phyloP scores from a whole-genome alignment of 2,329 filamentous ascomycete genomes.

The Calonectria naviculata region DNA sequence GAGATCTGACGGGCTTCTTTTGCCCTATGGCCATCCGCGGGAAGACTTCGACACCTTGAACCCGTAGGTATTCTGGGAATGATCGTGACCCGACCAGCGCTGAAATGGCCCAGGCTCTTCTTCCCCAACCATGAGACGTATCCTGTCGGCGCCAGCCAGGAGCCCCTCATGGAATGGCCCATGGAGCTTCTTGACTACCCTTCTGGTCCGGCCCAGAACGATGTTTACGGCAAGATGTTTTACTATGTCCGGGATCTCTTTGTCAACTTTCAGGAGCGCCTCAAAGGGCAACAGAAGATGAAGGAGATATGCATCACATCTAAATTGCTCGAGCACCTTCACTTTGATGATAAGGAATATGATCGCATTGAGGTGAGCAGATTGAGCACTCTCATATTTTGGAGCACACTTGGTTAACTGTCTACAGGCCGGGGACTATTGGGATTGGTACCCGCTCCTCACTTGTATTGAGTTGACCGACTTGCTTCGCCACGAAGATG shows the following conservation, averaged over 20 bases:
- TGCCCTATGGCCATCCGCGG: slow-evolving; percentile 36
- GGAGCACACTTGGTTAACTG: neutral
- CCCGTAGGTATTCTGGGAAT: slow-evolving; percentile 30
- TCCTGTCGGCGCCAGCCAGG: slow-evolving; percentile 23
- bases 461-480: slow-evolving; percentile 7
- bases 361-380: slow-evolving; percentile 31
- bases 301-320: slow-evolving; percentile 11
- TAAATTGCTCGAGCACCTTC: neutral
- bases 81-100: neutral
- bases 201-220: slow-evolving; percentile 29
- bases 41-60: slow-evolving; percentile 27
- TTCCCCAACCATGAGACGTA: neutral
- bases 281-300: neutral
- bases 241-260: slow-evolving; percentile 38
- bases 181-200: slow-evolving; percentile 37
- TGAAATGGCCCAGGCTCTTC: slow-evolving; percentile 29
- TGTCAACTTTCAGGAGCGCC: slow-evolving; percentile 32
- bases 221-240: slow-evolving; percentile 44
- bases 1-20: slow-evolving; percentile 35
- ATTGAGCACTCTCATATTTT: neutral
- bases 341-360: slow-evolving; percentile 9
- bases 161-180: slow-evolving; percentile 43
- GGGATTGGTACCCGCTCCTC: slow-evolving; percentile 23
- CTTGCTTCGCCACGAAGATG: slow-evolving; percentile 35
- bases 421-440: slow-evolving; percentile 32